Conservation (phyloP, 2,329 filamentous ascomycete species). For the Trichoderma sp. region DNA sequence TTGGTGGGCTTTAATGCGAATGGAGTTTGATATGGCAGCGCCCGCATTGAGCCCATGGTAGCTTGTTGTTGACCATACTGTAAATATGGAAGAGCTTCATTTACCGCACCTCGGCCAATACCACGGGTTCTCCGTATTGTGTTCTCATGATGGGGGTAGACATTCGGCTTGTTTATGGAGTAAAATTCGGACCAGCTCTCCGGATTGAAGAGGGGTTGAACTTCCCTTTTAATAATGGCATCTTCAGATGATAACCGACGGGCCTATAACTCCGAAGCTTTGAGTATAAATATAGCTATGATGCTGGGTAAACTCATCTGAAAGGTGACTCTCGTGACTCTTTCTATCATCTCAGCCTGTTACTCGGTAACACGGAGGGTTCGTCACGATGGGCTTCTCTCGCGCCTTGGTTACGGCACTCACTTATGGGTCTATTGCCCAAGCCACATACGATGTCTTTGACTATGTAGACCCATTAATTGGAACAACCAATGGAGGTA, state of each 20-base stretch:
- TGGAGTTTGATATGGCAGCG: not conserved
- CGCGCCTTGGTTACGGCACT: not conserved
- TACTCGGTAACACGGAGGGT: not conserved
- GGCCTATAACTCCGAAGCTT: not conserved
- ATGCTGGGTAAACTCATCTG: not conserved
- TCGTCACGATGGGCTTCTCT: conserved; percentile 10
- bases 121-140: conserved; percentile 13
- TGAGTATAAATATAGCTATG: not conserved
- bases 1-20: not conserved
- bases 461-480: conserved; percentile 34
- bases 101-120: not conserved
- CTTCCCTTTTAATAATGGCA: not conserved
- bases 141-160: not conserved
- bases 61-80: not conserved
- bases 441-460: conserved; percentile 27
- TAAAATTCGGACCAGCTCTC: conserved; percentile 7
- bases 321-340: not conserved
- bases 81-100: not conserved
- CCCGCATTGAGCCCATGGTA: not conserved
- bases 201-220: not conserved
- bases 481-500: conserved; percentile 34
- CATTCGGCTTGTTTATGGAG: not conserved
- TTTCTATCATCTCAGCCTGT: not conserved
- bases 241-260: conserved; percentile 4
- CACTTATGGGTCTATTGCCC: conserved; percentile 9